Evolutionary conservation across 2,329 filamentous ascomycete species (phyloP), one percentile per base, ranked within the genome.

Genomic region (Sarocladium strictum): DNA sequence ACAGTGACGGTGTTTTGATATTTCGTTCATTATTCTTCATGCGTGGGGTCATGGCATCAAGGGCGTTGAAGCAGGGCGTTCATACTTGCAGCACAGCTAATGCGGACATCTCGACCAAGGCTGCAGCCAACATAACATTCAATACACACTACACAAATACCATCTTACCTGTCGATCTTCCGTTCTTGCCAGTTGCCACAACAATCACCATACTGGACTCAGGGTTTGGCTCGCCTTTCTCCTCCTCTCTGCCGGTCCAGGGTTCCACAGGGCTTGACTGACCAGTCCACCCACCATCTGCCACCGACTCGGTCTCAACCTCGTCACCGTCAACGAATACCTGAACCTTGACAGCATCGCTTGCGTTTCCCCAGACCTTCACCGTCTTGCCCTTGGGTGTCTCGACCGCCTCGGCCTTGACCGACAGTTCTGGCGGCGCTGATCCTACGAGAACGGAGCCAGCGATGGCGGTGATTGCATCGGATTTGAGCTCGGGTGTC

Each of bases 1-100:
- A 88, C 89, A 24, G 76, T 97, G 67, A 97, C 93, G 10, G 85
- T 96, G 23, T 96, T 92, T 74, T 96, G 67, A 81, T 21, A 6
- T 33, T 24, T 53, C 38, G 14, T 53, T 21, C 26, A 15, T 27
- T 10, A 32, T 45, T 17, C 24, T 21, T 15, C 17, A 3, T 23
- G 9, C n/a, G n/a, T n/a, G 9, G 40, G 5, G 9, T 23, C 40
- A 23, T 45, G 21, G 10, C 19, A 45, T 45, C 19, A 23, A n/a
- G 17, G 40, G 40, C 23, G 40, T 45, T 45, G 5, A 40, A 15
- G 37, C 6, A 6, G 12, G 29, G 29, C 35, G 12, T 38, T 38
- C n/a, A 6, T 38, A 7, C 15, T 33, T 19, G 5, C 35, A 9
- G n/a, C n/a, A 38, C 6, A 19, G 6, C 19, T 43, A 21, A 43